A percentile compares a stretch with the other conserved stretches of the same genome.
phyloP scores from a whole-genome alignment of 148 eudicot species.

The Rhododendron williamsianum region DNA sequence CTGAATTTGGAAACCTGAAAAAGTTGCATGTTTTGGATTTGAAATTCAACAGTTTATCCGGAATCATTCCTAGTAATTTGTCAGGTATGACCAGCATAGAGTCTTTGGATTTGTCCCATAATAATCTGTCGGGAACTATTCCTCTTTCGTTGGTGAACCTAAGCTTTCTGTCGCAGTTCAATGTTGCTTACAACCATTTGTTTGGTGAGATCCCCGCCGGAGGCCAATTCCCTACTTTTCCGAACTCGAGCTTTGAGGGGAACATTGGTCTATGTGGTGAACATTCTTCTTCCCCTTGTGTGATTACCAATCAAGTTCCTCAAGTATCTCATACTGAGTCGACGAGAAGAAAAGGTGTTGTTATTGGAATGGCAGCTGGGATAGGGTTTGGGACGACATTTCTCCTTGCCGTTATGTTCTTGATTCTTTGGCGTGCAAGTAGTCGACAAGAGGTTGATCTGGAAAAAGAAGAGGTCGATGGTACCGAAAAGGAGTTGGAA shows the following conservation, averaged over 20 bases:
- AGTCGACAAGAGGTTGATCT: slow-evolving; percentile 26
- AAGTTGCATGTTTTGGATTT: slow-evolving; percentile 22
- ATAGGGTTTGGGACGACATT: slow-evolving; percentile 33
- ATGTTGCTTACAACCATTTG: slow-evolving; percentile 25
- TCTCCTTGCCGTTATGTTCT: slow-evolving; percentile 20
- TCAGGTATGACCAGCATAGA: slow-evolving; percentile 28
- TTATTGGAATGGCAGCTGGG: slow-evolving; percentile 35
- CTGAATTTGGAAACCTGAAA: slow-evolving; percentile 29
- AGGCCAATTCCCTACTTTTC: slow-evolving; percentile 32
- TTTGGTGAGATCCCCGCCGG: slow-evolving; percentile 22
- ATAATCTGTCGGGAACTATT: slow-evolving; percentile 23
- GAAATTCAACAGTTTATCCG: slow-evolving; percentile 23
- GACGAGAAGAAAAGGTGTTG: slow-evolving; percentile 8
- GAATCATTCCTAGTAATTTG: slow-evolving; percentile 23
- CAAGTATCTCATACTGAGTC: slow-evolving; percentile 4
- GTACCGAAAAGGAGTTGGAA: slow-evolving; percentile 13
- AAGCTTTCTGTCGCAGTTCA: slow-evolving; percentile 24
- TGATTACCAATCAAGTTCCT: background rate
- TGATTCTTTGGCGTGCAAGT: slow-evolving; percentile 22
- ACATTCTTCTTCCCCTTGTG: slow-evolving; percentile 24
- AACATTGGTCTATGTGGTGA: slow-evolving; percentile 34
- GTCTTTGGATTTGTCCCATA: slow-evolving; percentile 29
- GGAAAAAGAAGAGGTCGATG: slow-evolving; percentile 19
- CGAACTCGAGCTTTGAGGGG: slow-evolving; percentile 31
- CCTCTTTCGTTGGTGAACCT: slow-evolving; percentile 23